These are phyloP conservation scores for Diphasiastrum complanatum DNA, from an alignment of 83 land plant genomes.

Conservation along the genomic window DNA sequence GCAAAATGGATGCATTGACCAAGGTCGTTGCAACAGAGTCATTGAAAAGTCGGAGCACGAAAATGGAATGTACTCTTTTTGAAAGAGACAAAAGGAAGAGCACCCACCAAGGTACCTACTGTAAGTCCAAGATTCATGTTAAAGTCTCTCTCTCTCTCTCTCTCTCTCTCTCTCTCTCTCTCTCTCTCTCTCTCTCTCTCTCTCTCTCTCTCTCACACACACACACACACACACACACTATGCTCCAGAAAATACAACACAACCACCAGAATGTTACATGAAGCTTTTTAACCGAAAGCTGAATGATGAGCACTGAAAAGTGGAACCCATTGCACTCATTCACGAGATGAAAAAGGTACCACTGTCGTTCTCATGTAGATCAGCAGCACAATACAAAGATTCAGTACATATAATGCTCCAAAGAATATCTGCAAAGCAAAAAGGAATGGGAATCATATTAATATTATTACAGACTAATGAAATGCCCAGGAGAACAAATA, in stretches of 20 bases:
- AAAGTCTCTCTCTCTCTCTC: no score
- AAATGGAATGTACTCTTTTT: constrained; percentile 91
- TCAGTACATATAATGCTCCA: constrained; percentile 66
- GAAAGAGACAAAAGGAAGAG: constrained; percentile 66
- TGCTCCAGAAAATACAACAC: no score
- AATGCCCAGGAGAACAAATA: no score
- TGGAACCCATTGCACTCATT: no score
- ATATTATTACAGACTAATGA: constrained; percentile 4
- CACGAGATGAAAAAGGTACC: constrained; percentile 39
- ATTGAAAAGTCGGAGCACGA: constrained; percentile 89
- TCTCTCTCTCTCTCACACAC: no score
- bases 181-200: no score
- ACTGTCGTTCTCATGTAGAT: constrained; percentile 67
- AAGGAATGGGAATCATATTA: no score
- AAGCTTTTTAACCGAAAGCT: no score
- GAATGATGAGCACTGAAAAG: no score
- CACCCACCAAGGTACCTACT: constrained; percentile 96
- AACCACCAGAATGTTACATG: no score
- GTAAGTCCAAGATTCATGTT: constrained; percentile 1
- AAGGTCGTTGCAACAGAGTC: constrained; percentile 86
- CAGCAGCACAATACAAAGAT: constrained; percentile 54
- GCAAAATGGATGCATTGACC: constrained; percentile 61
- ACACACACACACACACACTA: no score
- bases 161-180: no score
- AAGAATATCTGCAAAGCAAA: constrained; percentile 88